phyloP scores from a whole-genome alignment of 176 grass and related monocot genomes.

The Oryza nivara region DNA sequence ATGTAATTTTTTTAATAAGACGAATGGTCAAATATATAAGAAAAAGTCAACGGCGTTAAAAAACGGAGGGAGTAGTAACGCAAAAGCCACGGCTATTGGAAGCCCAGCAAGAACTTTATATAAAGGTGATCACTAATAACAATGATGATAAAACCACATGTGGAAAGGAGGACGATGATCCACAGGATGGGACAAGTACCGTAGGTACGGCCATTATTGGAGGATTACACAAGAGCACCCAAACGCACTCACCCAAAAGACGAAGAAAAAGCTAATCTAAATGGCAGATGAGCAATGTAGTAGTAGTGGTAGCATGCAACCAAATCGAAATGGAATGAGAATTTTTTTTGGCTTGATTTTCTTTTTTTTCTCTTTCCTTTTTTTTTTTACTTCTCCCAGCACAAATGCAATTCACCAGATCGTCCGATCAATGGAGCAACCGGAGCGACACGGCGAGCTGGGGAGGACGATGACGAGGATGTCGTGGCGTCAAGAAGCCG shows the following conservation, averaged over 20 bases:
- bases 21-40: too few species aligned
- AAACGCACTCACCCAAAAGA: conserved; percentile 37
- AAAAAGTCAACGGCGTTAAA: too few species aligned
- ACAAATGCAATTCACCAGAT: conserved; percentile 5
- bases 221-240: conserved; percentile 50
- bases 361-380: background rate
- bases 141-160: background rate
- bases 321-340: conserved; percentile 14
- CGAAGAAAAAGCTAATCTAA: conserved; percentile 34
- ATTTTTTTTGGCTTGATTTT: background rate
- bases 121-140: background rate
- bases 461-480: background rate
- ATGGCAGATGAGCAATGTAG: background rate
- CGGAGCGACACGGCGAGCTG: background rate
- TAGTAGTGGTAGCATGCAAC: background rate
- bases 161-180: background rate
- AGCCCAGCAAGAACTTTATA: background rate
- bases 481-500: background rate
- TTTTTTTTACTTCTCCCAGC: background rate
- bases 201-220: conserved; percentile 58
- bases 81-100: conserved; percentile 19
- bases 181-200: conserved; percentile 8
- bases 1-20: too few species aligned
- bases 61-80: too few species aligned
- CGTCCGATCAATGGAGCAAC: background rate